Base-by-base conservation (phyloP, 192 early-diverging fungal species). In the Backusella liffmaniae region DNA sequence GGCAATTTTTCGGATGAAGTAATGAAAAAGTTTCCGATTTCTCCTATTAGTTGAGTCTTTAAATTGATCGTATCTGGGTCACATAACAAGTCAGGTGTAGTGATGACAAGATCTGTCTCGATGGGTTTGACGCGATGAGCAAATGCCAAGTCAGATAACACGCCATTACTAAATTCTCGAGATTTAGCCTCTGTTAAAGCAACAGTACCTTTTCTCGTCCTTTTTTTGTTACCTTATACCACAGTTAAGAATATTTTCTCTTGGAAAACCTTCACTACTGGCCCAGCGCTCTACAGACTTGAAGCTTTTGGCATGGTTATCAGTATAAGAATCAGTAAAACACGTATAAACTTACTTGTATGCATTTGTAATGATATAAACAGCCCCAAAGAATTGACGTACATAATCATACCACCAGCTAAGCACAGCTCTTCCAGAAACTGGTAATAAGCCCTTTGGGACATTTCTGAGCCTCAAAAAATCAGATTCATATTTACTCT, bases 281-380 rank as follows among this genome's bases (percentile, higher is more conserved):
- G 80, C 67, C 80, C 80, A 84, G 16, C 74, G 75, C 37, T 84
- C 80, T 37, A 75, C 81, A 30, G 80, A 67, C 34, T 84, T 82
- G 67, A 79, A 84, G 12, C 83, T 84, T 30, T 35, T 44, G 12
- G 3, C 42, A 30, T 13, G 32, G 51, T 29, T 21, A 67, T 16
- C 5, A 42, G 35, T 16, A 49, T n/a, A 49, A 49, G 5, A 1
- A 49, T 18, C 46, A n/a, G 46, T 35, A 9, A 34, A 67, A n/a
- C 35, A 46, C 12, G 4, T 26, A 59, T 10, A 46, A 62, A 68
- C 78, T 81, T 76, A 84, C 83, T 78, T 82, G 67, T 79, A 67
- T 42, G 83, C 80, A 70, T 82, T 80, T 56, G 80, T 68, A 6
- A 82, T 70, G 10, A 84, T 67, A 66, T 74, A 79, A 9, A 76